Evolutionary conservation across 1,139 yeast species (phyloP).

Genomic region (Blastobotrys buckinghamii): DNA sequence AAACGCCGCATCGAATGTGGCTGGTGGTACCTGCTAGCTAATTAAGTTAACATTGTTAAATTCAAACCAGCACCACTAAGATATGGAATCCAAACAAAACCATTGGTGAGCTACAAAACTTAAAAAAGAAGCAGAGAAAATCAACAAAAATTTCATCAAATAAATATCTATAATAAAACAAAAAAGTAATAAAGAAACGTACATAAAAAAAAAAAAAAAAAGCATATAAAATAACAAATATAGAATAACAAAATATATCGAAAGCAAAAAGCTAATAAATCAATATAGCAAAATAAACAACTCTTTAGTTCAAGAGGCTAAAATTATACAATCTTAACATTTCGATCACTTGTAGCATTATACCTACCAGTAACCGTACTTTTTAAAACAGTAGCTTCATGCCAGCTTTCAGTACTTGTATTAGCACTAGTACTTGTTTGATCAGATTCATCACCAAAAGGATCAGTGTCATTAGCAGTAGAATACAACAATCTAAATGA

Average conservation of each 20-base stretch:
- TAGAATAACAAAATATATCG: neutral
- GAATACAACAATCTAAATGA: neutral
- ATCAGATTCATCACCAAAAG: constrained; percentile 14
- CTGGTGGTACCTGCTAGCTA: too few species aligned
- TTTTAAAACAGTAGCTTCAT: constrained; percentile 1
- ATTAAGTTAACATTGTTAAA: too few species aligned
- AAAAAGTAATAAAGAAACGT: too few species aligned
- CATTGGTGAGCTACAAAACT: too few species aligned
- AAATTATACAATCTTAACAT: constrained; percentile 19
- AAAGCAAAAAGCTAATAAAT: neutral
- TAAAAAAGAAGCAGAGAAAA: too few species aligned
- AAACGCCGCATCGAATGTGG: too few species aligned
- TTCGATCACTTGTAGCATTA: constrained; percentile 22
- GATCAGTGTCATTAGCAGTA: constrained; percentile 8
- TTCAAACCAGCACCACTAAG: too few species aligned
- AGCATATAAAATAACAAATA: neutral
- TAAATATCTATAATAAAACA: too few species aligned
- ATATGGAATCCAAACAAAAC: too few species aligned
- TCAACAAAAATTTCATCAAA: too few species aligned
- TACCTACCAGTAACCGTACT: constrained; percentile 19
- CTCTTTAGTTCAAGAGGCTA: too few species aligned
- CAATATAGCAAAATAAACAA: neutral
- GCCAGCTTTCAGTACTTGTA: constrained; percentile 12
- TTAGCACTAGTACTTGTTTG: neutral
- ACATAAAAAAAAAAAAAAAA: too few species aligned